Conservation (phyloP, 768 basidiomycete species). For the Sarcodon aspratus region DNA sequence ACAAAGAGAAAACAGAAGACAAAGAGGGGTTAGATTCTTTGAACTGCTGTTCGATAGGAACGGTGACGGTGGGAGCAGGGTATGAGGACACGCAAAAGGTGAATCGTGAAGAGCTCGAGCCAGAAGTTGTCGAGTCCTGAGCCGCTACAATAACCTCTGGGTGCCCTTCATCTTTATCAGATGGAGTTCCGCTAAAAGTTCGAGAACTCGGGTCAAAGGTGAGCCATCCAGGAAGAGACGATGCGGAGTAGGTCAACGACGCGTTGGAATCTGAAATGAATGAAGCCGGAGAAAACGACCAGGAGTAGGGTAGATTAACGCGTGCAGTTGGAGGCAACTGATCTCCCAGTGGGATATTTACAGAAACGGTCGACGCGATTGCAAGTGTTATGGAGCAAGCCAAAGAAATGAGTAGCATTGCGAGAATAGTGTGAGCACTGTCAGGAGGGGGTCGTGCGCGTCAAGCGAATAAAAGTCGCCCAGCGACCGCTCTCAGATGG, state of each 20-base stretch:
- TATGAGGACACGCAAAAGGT: conserved; percentile 44
- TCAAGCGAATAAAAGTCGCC: not conserved
- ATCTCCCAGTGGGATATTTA: conserved; percentile 49
- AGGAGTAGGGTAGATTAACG: conserved; percentile 48
- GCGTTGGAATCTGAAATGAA: conserved; percentile 40
- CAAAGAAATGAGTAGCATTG: conserved; percentile 33
- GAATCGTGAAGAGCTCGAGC: conserved; percentile 37
- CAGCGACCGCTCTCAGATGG: not conserved
- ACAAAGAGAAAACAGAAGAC: conserved; percentile 65
- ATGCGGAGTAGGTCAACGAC: conserved; percentile 39
- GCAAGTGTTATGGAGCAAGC: conserved; percentile 26
- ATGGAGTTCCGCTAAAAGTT: conserved; percentile 64
- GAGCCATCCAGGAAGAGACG: conserved; percentile 65
- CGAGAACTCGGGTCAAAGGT: conserved; percentile 48
- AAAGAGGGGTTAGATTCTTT: conserved; percentile 45
- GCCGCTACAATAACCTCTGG: conserved; percentile 54
- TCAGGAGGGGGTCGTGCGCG: not conserved
- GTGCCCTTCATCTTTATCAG: conserved; percentile 48
- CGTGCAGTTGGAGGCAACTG: conserved; percentile 80
- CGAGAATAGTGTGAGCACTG: conserved; percentile 23
- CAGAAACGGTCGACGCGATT: conserved; percentile 27
- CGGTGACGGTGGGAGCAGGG: conserved; percentile 41
- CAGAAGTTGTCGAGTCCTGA: conserved; percentile 32
- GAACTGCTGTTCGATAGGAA: conserved; percentile 51
- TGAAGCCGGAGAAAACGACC: conserved; percentile 55